Percentiles rank a stretch among this genome's conserved stretches.
Evolutionary conservation across 78 protist genomes (phyloP).

Genomic region (Dictyostelium brefeldianum): DNA sequence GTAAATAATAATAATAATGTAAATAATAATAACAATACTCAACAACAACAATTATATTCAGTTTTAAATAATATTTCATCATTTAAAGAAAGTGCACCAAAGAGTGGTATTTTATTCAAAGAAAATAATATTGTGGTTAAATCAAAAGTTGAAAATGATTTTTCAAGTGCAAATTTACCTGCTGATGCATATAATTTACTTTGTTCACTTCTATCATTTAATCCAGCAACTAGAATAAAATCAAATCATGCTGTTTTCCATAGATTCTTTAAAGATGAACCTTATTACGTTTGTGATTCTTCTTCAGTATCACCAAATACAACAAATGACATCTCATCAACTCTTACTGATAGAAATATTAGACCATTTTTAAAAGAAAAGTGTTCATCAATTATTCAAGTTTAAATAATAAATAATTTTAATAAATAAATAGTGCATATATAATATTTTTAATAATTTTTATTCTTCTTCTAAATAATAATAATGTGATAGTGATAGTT

Average conservation of each 20-base stretch:
- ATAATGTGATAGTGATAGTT: no score
- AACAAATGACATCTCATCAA: slow-evolving; percentile 11
- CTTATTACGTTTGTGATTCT: neutral
- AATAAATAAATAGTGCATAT: no score
- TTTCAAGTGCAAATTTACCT: neutral
- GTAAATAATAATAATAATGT: neutral
- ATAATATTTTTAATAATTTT: no score
- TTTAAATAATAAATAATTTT: neutral
- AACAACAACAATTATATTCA: neutral
- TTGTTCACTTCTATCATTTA: neutral
- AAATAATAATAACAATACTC: neutral
- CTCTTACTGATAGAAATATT: slow-evolving; percentile 64
- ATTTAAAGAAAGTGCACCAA: neutral
- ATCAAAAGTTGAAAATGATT: slow-evolving; percentile 2
- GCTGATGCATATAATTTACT: neutral
- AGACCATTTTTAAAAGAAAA: slow-evolving; percentile 42
- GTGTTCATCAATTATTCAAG: slow-evolving; percentile 20
- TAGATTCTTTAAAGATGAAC: slow-evolving; percentile 26
- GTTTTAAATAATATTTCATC: neutral
- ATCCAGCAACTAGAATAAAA: slow-evolving; percentile 26
- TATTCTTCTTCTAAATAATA: no score
- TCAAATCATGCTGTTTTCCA: slow-evolving; percentile 28
- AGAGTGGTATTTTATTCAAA: neutral
- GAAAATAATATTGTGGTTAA: neutral
- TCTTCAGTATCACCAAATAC: neutral